These are phyloP conservation scores for Aegilops sharonensis DNA, from an alignment of 176 grass and related monocot genomes.

Conservation along the genomic window DNA sequence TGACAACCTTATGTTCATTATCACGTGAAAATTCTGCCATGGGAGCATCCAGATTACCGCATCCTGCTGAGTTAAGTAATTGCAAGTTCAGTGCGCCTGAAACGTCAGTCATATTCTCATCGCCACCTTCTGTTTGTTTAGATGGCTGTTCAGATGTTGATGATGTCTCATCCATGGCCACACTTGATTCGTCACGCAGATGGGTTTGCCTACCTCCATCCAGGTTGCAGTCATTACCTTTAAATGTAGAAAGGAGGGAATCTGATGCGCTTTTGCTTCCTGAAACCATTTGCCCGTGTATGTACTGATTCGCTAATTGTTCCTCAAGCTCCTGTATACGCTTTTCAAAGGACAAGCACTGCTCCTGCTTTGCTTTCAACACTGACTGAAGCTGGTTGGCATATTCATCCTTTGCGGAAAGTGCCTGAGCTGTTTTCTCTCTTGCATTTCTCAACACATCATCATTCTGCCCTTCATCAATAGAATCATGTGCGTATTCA, in stretches of 20 bases:
- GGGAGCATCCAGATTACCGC: constrained; percentile 63
- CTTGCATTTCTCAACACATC: constrained; percentile 52
- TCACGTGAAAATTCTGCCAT: constrained; percentile 58
- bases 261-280: constrained; percentile 54
- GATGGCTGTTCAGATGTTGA: constrained; percentile 70
- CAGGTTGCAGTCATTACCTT: constrained; percentile 55
- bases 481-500: constrained; percentile 62
- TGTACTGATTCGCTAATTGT: constrained; percentile 71
- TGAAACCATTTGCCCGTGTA: constrained; percentile 56
- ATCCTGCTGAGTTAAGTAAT: constrained; percentile 38
- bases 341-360: constrained; percentile 74
- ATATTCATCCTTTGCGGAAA: constrained; percentile 79
- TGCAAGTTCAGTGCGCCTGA: constrained; percentile 69
- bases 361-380: constrained; percentile 60
- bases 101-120: constrained; percentile 96
- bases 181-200: constrained; percentile 48
- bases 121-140: constrained; percentile 80
- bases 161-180: constrained; percentile 86
- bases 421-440: constrained; percentile 74
- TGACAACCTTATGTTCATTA: constrained; percentile 51
- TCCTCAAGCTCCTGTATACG: constrained; percentile 90
- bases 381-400: constrained; percentile 66
- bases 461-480: constrained; percentile 64
- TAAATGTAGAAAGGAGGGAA: constrained; percentile 54
- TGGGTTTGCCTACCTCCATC: constrained; percentile 56